Percentiles rank a stretch among this genome's conserved stretches.
Conservation (phyloP, 139 green algal genomes). For the Picochlorum sp. region DNA sequence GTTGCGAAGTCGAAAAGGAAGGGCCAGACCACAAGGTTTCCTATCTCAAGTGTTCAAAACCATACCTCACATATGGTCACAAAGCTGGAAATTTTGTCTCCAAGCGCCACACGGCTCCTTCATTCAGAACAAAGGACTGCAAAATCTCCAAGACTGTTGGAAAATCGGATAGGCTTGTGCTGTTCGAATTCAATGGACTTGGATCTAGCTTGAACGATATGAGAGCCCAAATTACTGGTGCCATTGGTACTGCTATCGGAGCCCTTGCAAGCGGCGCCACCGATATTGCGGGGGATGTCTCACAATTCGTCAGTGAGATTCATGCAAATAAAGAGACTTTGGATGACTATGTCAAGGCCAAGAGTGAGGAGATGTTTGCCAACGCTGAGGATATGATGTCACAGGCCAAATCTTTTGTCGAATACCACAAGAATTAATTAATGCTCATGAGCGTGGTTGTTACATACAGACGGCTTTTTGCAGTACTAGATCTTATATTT, state of each 20-base stretch:
- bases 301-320: neutral
- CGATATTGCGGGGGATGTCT: neutral
- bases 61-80: slow-evolving; percentile 12
- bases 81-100: slow-evolving; percentile 11
- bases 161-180: slow-evolving; percentile 17
- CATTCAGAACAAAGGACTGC: slow-evolving; percentile 20
- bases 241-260: neutral
- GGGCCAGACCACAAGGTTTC: neutral
- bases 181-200: slow-evolving; percentile 28
- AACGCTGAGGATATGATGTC: too few relatives aligned
- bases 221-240: neutral
- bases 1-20: slow-evolving; percentile 17
- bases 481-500: too few relatives aligned
- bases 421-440: too few relatives aligned
- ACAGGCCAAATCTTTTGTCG: too few relatives aligned
- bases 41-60: slow-evolving; percentile 13
- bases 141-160: slow-evolving; percentile 26
- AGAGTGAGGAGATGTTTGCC: too few relatives aligned
- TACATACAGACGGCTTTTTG: too few relatives aligned
- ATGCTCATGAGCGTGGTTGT: too few relatives aligned
- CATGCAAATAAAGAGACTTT: neutral
- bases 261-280: neutral
- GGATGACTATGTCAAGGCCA: neutral
- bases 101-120: slow-evolving; percentile 13
- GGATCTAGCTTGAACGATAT: slow-evolving; percentile 10